Evolutionary conservation across 1,284 basidiomycete species (phyloP).

Genomic region (Leccinum variabile): DNA sequence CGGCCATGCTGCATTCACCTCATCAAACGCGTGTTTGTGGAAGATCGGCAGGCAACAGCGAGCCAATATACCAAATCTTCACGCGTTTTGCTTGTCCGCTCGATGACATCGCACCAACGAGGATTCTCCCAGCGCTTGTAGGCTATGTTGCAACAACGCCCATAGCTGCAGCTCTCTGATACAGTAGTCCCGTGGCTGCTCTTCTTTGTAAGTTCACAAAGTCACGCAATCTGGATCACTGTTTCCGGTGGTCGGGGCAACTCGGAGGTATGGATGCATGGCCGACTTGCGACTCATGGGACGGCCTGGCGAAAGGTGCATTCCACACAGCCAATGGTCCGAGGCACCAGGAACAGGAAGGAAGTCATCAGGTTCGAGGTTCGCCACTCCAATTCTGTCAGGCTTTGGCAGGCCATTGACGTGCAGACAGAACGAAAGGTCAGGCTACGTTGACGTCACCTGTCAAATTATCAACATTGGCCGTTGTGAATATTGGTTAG

Average conservation of each 20-base stretch:
- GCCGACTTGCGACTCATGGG: slow-evolving; percentile 15
- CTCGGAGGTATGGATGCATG: slow-evolving; percentile 13
- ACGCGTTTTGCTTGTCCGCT: background rate
- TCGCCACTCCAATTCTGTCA: background rate
- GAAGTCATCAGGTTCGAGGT: background rate
- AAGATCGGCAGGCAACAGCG: slow-evolving; percentile 11
- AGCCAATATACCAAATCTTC: slow-evolving; percentile 1
- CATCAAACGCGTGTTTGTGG: slow-evolving; percentile 25
- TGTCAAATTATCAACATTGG: background rate
- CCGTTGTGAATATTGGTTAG: background rate
- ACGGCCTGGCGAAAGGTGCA: slow-evolving; percentile 14
- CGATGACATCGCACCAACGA: background rate
- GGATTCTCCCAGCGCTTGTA: slow-evolving; percentile 8
- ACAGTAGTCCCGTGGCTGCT: background rate
- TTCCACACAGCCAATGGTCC: slow-evolving; percentile 17
- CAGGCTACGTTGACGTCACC: background rate
- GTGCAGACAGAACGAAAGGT: slow-evolving; percentile 3
- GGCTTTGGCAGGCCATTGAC: slow-evolving; percentile 1
- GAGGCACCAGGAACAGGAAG: slow-evolving; percentile 30
- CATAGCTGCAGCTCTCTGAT: background rate
- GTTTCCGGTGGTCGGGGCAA: slow-evolving; percentile 5
- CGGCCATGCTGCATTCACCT: slow-evolving; percentile 27
- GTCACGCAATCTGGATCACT: background rate
- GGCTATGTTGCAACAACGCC: slow-evolving; percentile 1
- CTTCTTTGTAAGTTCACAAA: background rate